These are phyloP conservation scores for Penicillium glabrum DNA, from an alignment of 2,329 filamentous ascomycete species.

Conservation along the genomic window DNA sequence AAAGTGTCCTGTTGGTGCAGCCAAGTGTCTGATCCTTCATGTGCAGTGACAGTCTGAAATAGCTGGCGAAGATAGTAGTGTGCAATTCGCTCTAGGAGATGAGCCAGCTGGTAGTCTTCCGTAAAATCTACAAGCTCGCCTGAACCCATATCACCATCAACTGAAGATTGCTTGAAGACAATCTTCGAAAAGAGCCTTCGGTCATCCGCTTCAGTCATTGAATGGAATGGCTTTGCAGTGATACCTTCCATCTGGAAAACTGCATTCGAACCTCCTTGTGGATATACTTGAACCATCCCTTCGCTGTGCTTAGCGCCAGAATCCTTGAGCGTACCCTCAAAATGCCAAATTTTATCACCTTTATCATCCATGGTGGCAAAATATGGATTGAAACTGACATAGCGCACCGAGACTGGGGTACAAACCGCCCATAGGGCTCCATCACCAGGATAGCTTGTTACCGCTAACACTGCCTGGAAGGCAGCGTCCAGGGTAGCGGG, in stretches of 20 bases:
- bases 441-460: neutral
- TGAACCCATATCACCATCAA: neutral
- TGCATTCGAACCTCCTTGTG: neutral
- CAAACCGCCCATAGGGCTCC: neutral
- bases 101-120: neutral
- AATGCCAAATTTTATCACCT: neutral
- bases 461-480: neutral
- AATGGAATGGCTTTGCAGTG: neutral
- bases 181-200: neutral
- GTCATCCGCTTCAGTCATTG: neutral
- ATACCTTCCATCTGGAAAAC: neutral
- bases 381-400: neutral
- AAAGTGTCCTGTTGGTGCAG: neutral
- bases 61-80: neutral
- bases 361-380: neutral
- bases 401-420: neutral
- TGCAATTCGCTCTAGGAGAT: neutral
- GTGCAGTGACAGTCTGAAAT: neutral
- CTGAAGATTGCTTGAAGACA: neutral
- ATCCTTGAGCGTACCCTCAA: neutral
- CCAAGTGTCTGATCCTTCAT: neutral
- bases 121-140: neutral
- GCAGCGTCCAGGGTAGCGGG: neutral
- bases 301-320: neutral
- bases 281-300: neutral